Evolutionary conservation across 192 early-diverging fungal species (phyloP).

Genomic region (Kickxella alabastrina): DNA sequence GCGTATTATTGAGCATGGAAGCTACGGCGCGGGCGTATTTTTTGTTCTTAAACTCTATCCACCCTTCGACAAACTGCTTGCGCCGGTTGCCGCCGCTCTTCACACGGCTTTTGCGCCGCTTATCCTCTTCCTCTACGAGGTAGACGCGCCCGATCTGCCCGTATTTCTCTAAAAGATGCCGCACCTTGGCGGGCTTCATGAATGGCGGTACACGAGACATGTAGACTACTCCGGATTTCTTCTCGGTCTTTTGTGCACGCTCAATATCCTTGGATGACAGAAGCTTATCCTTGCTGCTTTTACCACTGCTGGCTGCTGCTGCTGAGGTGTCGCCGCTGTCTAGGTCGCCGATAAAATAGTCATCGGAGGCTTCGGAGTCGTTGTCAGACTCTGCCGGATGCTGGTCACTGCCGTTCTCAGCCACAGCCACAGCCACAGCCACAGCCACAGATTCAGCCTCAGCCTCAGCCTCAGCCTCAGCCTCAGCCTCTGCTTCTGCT

Average conservation of each 20-base stretch:
- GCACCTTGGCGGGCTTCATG: conserved; percentile 82
- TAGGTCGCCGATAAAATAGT: conserved; percentile 26
- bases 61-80: conserved; percentile 88
- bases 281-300: conserved; percentile 6
- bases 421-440: no score
- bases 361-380: conserved; percentile 16
- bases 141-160: conserved; percentile 81
- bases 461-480: not conserved
- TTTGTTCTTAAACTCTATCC: conserved; percentile 97
- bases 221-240: conserved; percentile 81
- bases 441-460: conserved; percentile 8
- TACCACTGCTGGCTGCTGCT: not conserved
- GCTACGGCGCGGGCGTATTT: conserved; percentile 78
- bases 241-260: conserved; percentile 54
- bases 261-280: conserved; percentile 41
- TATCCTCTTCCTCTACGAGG: conserved; percentile 76
- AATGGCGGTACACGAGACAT: conserved; percentile 88
- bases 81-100: conserved; percentile 84
- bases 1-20: conserved; percentile 70
- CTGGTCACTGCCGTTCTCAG: no score
- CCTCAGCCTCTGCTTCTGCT: no score
- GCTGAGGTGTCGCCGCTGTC: conserved; percentile 2
- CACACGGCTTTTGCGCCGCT: conserved; percentile 68
- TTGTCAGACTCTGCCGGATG: no score
- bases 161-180: conserved; percentile 68